phyloP scores from a whole-genome alignment of 139 green algal genomes.

The Chlamydomonas sp. region DNA sequence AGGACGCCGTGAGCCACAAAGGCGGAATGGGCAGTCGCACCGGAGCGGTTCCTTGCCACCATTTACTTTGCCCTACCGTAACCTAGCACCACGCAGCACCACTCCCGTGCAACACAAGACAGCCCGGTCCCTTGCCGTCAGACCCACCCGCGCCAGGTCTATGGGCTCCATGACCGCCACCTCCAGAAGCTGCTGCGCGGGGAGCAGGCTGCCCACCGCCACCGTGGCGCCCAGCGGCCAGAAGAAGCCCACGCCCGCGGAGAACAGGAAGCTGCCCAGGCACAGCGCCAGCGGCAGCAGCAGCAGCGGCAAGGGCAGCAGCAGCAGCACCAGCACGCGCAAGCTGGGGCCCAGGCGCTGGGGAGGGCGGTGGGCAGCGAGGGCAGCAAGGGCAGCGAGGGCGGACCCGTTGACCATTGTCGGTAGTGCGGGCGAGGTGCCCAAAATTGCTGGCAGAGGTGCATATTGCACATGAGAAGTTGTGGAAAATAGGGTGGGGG shows the following conservation, averaged over 20 bases:
- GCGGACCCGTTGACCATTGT: too few relatives aligned
- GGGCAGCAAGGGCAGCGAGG: too few relatives aligned
- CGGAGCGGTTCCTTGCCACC: neutral
- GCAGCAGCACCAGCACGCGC: neutral
- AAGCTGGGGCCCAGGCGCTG: constrained; percentile 26
- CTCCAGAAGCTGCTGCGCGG: neutral
- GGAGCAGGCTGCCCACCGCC: neutral
- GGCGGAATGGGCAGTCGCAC: neutral
- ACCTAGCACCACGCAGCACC: neutral
- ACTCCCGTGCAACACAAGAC: too few relatives aligned
- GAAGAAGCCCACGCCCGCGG: constrained; percentile 7
- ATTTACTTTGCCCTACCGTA: neutral
- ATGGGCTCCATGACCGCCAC: constrained; percentile 1
- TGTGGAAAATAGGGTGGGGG: neutral
- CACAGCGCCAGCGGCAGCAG: neutral
- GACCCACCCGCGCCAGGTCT: neutral
- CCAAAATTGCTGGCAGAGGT: too few relatives aligned
- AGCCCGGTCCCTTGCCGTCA: neutral
- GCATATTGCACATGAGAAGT: too few relatives aligned
- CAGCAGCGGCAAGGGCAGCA: constrained; percentile 27
- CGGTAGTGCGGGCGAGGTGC: too few relatives aligned
- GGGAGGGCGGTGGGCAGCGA: too few relatives aligned
- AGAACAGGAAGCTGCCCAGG: neutral
- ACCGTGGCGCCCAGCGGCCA: constrained; percentile 19
- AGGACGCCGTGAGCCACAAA: neutral